Conservation (phyloP, 768 basidiomycete genomes). For the Botryobasidium botryosum region DNA sequence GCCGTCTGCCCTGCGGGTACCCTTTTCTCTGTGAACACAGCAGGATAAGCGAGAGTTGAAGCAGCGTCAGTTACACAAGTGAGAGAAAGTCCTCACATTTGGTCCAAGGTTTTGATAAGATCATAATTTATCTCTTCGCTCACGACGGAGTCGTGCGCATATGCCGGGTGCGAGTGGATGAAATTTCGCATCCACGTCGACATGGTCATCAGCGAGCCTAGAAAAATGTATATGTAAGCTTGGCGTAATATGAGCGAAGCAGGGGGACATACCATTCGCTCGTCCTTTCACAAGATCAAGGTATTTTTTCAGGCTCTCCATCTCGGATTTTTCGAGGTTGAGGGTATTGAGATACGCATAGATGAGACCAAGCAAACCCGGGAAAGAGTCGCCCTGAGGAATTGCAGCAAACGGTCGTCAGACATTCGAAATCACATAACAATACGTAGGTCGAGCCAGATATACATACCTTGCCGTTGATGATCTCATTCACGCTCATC, state of each 20-base stretch:
- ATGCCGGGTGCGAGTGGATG: slow-evolving; percentile 72
- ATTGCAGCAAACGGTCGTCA: too few relatives aligned
- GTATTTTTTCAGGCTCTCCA: slow-evolving; percentile 51
- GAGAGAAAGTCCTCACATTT: slow-evolving; percentile 46
- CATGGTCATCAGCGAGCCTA: slow-evolving; percentile 66
- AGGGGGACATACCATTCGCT: slow-evolving; percentile 45
- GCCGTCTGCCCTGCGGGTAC: background rate
- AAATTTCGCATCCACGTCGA: slow-evolving; percentile 90
- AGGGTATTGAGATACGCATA: slow-evolving; percentile 72
- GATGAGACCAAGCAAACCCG: slow-evolving; percentile 68
- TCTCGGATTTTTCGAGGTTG: slow-evolving; percentile 46
- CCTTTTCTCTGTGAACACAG: background rate
- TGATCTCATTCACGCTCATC: slow-evolving; percentile 81
- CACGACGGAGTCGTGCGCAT: slow-evolving; percentile 84
- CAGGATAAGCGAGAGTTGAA: too few relatives aligned
- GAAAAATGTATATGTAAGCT: background rate
- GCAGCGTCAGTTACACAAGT: background rate
- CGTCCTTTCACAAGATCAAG: slow-evolving; percentile 59
- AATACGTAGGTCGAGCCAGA: background rate
- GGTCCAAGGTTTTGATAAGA: slow-evolving; percentile 70
- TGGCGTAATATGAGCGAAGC: background rate
- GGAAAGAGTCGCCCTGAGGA: slow-evolving; percentile 47
- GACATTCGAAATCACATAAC: background rate
- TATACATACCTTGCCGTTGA: slow-evolving; percentile 65
- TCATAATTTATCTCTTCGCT: slow-evolving; percentile 87